These are phyloP conservation scores for Phytophthora chlamydospora DNA, from an alignment of 352 stramenopile genomes.

Conservation along the genomic window DNA sequence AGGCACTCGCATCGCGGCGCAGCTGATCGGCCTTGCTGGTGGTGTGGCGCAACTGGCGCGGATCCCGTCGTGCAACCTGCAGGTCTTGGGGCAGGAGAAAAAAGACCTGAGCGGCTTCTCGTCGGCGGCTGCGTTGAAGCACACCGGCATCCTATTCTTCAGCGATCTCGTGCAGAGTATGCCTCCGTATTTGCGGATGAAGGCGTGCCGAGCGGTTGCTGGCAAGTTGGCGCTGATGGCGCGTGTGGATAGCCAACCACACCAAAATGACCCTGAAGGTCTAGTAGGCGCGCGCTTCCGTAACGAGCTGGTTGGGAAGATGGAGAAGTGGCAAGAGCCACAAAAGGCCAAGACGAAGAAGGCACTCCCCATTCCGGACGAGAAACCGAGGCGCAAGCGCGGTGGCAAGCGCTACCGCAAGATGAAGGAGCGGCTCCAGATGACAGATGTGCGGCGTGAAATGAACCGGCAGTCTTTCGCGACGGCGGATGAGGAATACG, in stretches of 20 bases:
- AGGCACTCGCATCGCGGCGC: slow-evolving; percentile 94
- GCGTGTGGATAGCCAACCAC: slow-evolving; percentile 92
- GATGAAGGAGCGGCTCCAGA: slow-evolving; percentile 97
- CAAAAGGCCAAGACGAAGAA: slow-evolving; percentile 98
- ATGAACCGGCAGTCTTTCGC: slow-evolving; percentile 96
- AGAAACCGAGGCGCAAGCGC: slow-evolving; percentile 95
- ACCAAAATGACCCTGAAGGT: slow-evolving; percentile 68
- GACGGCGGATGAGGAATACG: slow-evolving; percentile 95
- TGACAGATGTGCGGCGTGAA: slow-evolving; percentile 98
- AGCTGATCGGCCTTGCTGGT: slow-evolving; percentile 95
- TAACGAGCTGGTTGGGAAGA: slow-evolving; percentile 93
- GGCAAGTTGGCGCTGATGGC: slow-evolving; percentile 91
- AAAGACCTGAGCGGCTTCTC: slow-evolving; percentile 92
- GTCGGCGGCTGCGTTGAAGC: slow-evolving; percentile 79
- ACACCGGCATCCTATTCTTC: slow-evolving; percentile 95
- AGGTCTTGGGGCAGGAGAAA: slow-evolving; percentile 96
- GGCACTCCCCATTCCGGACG: slow-evolving; percentile 95
- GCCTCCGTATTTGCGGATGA: slow-evolving; percentile 93
- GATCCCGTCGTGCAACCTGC: slow-evolving; percentile 98
- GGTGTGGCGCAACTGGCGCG: slow-evolving; percentile 93
- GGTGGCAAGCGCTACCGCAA: slow-evolving; percentile 94
- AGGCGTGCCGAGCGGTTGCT: slow-evolving; percentile 93
- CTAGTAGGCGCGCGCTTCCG: slow-evolving; percentile 87
- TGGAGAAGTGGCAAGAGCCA: slow-evolving; percentile 97
- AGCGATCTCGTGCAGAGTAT: slow-evolving; percentile 93